These are phyloP conservation scores for Vachellia collinsii DNA, from an alignment of 306 rosid genomes.

Conservation along the genomic window DNA sequence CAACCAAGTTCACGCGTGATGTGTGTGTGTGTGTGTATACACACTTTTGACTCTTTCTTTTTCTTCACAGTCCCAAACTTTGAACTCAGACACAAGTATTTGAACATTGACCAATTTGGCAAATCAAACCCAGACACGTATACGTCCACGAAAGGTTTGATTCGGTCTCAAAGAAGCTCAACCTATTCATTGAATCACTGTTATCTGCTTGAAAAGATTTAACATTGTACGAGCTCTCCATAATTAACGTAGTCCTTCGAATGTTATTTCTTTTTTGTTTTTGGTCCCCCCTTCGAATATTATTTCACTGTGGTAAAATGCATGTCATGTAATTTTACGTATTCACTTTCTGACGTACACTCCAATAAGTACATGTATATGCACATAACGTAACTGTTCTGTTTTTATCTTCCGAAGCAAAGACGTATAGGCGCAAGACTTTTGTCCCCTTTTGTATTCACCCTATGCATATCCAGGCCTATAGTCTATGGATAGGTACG, in stretches of 20 bases:
- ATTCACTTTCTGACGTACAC: not conserved
- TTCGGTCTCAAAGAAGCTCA: not conserved
- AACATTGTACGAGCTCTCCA: not conserved
- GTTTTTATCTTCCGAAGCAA: too few species aligned
- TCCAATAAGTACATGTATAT: not conserved
- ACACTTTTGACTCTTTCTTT: not conserved
- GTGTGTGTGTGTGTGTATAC: not conserved
- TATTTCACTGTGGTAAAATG: not conserved
- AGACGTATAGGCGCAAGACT: too few species aligned
- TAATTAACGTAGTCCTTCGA: not conserved
- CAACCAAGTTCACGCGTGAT: constrained; percentile 27
- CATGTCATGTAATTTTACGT: not conserved
- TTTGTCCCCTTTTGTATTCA: not conserved
- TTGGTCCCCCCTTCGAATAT: not conserved
- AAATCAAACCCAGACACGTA: not conserved
- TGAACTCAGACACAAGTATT: constrained; percentile 3
- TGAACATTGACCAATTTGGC: not conserved
- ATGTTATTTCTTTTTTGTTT: not conserved
- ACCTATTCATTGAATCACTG: not conserved
- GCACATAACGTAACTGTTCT: too few species aligned
- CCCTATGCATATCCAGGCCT: not conserved
- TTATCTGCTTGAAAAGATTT: not conserved
- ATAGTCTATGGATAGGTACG: not conserved
- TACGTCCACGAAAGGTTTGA: not conserved
- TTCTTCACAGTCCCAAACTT: constrained; percentile 6